Conservation (phyloP, 306 rosid genomes). For the Trifolium dubium region DNA sequence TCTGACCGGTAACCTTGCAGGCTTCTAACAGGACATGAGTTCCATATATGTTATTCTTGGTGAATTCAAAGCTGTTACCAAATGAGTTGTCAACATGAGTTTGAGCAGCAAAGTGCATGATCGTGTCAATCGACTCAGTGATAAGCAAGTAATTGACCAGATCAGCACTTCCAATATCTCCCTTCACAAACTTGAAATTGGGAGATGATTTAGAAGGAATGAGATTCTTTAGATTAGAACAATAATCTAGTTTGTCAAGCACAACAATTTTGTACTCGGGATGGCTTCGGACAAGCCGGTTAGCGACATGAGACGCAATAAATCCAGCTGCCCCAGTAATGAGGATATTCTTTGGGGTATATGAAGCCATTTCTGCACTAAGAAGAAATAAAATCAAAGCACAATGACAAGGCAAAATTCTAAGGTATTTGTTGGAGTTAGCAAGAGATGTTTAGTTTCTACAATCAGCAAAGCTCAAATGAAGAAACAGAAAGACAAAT, state of each 20-base stretch:
- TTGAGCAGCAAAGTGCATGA: slow-evolving; percentile 75
- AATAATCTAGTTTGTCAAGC: slow-evolving; percentile 71
- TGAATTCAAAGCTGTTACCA: slow-evolving; percentile 71
- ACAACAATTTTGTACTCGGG: slow-evolving; percentile 68
- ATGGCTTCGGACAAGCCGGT: slow-evolving; percentile 57
- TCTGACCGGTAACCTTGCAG: slow-evolving; percentile 69
- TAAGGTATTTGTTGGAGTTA: too few relatives aligned
- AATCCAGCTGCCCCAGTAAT: slow-evolving; percentile 72
- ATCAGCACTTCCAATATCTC: slow-evolving; percentile 70
- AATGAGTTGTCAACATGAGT: slow-evolving; percentile 71
- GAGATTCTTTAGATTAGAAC: slow-evolving; percentile 66
- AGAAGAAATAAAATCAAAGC: too few relatives aligned
- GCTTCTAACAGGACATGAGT: slow-evolving; percentile 69
- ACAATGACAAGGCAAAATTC: too few relatives aligned
- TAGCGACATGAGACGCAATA: slow-evolving; percentile 69
- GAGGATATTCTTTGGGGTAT: slow-evolving; percentile 69
- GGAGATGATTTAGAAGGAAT: slow-evolving; percentile 60
- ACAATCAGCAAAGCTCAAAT: too few relatives aligned
- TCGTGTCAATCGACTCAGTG: slow-evolving; percentile 65
- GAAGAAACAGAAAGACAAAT: too few relatives aligned
- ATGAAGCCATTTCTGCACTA: slow-evolving; percentile 59
- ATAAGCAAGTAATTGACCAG: slow-evolving; percentile 65
- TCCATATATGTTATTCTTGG: slow-evolving; percentile 68
- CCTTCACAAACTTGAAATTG: slow-evolving; percentile 68
- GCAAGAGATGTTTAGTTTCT: too few relatives aligned